Conservation (phyloP, 139 green algal species). For the Chlamydomonas sp. region DNA sequence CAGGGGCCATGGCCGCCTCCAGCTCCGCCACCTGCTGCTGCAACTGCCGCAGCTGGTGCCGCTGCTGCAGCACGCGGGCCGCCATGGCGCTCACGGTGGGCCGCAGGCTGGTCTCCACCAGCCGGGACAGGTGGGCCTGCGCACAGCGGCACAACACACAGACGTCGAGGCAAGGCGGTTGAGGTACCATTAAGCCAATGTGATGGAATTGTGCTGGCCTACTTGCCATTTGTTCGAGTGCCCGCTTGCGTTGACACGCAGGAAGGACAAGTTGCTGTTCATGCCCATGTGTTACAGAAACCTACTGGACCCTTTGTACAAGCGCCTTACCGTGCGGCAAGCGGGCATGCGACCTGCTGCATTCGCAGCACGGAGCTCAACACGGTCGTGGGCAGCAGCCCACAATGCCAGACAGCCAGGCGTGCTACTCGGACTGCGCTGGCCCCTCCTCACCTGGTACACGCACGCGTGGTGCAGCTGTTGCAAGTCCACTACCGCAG, state of each 20-base stretch:
- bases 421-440: background rate
- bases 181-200: background rate
- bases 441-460: conserved; percentile 6
- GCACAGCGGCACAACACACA: no score
- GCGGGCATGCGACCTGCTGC: no score
- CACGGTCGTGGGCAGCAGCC: background rate
- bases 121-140: conserved; percentile 15
- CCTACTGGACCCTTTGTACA: no score
- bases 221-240: no score
- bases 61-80: conserved; percentile 1
- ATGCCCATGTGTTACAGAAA: no score
- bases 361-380: background rate
- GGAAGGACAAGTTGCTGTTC: no score
- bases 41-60: background rate
- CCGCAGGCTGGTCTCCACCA: background rate
- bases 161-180: background rate
- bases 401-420: background rate
- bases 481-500: background rate
- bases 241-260: no score
- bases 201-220: no score
- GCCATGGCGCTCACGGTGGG: background rate
- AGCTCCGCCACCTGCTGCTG: background rate
- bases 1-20: background rate
- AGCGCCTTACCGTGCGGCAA: no score
- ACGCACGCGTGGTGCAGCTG: conserved; percentile 19